Evolutionary conservation across 1,284 basidiomycete genomes (phyloP).

Genomic region (Sporisorium exsertum): DNA sequence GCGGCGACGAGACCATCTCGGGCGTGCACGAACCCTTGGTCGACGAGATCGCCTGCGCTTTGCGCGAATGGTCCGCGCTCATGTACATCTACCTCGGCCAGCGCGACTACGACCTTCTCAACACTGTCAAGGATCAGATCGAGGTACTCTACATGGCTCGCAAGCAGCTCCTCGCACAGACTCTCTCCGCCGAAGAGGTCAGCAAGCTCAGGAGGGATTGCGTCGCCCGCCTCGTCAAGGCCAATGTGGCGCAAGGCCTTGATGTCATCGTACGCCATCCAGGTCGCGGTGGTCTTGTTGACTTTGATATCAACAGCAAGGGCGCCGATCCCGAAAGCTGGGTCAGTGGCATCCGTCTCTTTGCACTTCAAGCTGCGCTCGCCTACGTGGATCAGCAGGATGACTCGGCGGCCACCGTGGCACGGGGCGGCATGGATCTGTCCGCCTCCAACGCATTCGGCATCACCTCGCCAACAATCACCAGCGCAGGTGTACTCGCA

Average conservation of each 20-base stretch:
- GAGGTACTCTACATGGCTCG: constrained; percentile 89
- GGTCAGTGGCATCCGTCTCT: constrained; percentile 66
- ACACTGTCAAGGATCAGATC: constrained; percentile 86
- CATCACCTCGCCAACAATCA: constrained; percentile 53
- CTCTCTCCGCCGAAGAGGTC: constrained; percentile 88
- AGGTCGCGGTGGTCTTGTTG: constrained; percentile 87
- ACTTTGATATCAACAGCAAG: constrained; percentile 61
- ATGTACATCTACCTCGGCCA: constrained; percentile 90
- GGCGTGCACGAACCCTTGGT: constrained; percentile 81
- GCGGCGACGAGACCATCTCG: constrained; percentile 58
- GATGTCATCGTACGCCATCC: constrained; percentile 96
- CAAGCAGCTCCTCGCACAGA: constrained; percentile 86
- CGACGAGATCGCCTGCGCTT: constrained; percentile 94
- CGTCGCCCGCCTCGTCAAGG: constrained; percentile 85
- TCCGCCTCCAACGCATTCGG: constrained; percentile 59
- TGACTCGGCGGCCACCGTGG: constrained; percentile 14
- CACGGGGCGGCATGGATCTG: constrained; percentile 50
- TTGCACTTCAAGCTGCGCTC: constrained; percentile 67
- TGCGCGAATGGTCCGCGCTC: constrained; percentile 93
- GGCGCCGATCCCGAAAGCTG: constrained; percentile 60
- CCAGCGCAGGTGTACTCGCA: constrained; percentile 50
- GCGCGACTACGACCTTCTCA: constrained; percentile 90
- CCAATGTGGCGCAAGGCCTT: constrained; percentile 89
- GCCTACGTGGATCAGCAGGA: constrained; percentile 66
- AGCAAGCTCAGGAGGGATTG: constrained; percentile 84